phyloP scores from a whole-genome alignment of 2,329 filamentous ascomycete genomes.

The Boeremia lycopersici region DNA sequence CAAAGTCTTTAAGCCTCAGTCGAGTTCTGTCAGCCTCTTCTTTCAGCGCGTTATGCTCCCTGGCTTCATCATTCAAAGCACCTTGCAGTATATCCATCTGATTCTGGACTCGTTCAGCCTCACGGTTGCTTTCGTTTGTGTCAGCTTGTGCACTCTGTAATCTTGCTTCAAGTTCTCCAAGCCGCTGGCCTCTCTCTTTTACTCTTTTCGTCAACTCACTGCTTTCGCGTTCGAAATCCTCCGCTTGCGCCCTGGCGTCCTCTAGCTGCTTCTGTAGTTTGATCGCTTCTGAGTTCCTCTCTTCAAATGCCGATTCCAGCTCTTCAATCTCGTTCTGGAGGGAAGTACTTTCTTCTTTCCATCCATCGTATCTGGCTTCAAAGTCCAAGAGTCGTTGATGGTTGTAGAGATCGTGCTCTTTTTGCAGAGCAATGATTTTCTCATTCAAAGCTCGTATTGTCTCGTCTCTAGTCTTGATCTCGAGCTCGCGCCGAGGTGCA shows the following conservation, averaged over 20 bases:
- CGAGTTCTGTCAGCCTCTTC: neutral
- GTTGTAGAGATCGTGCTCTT: neutral
- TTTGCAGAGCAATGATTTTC: neutral
- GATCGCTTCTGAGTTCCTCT: neutral
- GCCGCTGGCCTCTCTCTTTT: neutral
- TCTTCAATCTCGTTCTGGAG: neutral
- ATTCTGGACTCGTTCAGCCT: neutral
- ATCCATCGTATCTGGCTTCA: neutral
- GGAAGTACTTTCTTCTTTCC: slow-evolving; percentile 2
- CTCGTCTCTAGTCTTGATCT: neutral
- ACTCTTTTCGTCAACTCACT: neutral
- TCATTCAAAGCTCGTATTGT: neutral
- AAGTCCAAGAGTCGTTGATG: neutral
- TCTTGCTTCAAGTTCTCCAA: neutral
- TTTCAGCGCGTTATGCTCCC: neutral
- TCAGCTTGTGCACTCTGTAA: neutral
- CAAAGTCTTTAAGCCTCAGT: neutral
- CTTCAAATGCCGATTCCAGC: neutral
- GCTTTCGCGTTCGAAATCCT: neutral
- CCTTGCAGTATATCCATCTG: neutral
- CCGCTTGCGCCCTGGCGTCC: neutral
- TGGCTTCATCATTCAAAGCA: neutral
- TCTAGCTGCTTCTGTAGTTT: neutral
- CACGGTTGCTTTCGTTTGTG: neutral
- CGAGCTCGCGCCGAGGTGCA: neutral